Evolutionary conservation across 768 basidiomycete genomes (phyloP).

Genomic region (Chiua virens): DNA sequence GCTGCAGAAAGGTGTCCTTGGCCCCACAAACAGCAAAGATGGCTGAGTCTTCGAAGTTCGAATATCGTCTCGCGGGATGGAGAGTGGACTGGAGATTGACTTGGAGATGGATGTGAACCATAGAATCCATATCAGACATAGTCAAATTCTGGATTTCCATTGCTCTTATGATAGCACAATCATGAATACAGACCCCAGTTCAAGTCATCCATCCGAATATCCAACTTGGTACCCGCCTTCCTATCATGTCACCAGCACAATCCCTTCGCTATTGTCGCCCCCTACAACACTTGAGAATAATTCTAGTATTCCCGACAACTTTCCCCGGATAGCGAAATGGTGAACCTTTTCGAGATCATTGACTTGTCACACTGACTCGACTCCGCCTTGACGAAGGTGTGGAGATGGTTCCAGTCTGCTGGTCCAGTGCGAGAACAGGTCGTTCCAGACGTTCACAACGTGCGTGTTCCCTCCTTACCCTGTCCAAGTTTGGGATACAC

Average conservation of each 20-base stretch:
- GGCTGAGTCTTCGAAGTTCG: too few relatives aligned
- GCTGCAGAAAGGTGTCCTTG: too few relatives aligned
- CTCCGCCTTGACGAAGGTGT: conserved; percentile 47
- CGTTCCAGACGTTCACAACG: conserved; percentile 56
- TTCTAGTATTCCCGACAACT: conserved; percentile 39
- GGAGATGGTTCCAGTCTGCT: conserved; percentile 71
- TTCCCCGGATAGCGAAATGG: conserved; percentile 59
- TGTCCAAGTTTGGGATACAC: neutral
- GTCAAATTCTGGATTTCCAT: too few relatives aligned
- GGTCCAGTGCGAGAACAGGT: conserved; percentile 68
- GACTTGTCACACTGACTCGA: neutral
- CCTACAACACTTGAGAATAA: conserved; percentile 21
- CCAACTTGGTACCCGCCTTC: conserved; percentile 32
- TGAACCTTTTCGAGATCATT: conserved; percentile 22
- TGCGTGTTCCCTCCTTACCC: conserved; percentile 20
- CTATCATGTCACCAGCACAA: conserved; percentile 25
- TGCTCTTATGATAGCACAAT: too few relatives aligned
- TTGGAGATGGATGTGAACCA: too few relatives aligned
- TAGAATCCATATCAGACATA: too few relatives aligned
- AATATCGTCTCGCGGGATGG: too few relatives aligned
- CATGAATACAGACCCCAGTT: neutral
- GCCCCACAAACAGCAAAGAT: too few relatives aligned
- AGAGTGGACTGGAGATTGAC: too few relatives aligned
- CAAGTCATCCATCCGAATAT: neutral
- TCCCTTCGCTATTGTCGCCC: conserved; percentile 5